Conservation (phyloP, 1,284 basidiomycete species). For the Cryptococcus neoformans region DNA sequence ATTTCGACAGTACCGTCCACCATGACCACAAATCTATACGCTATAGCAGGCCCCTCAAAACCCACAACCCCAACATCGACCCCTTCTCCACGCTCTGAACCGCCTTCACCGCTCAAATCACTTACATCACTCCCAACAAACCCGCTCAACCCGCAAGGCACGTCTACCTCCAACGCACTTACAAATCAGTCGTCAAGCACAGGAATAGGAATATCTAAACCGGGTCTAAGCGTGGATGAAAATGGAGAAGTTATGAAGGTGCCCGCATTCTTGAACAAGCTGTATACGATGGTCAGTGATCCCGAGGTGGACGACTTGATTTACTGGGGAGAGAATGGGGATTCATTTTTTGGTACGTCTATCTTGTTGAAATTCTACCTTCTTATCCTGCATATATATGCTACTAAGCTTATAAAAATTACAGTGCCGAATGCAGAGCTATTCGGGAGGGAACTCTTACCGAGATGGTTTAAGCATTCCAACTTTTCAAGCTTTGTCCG, state of each 20-base stretch:
- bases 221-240: conserved; percentile 43
- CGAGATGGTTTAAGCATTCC: conserved; percentile 93
- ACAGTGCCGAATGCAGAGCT: conserved; percentile 89
- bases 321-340: conserved; percentile 82
- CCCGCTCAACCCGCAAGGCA: not conserved
- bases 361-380: not conserved
- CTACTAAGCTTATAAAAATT: not conserved
- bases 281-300: conserved; percentile 91
- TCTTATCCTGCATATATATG: not conserved
- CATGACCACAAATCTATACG: conserved; percentile 43
- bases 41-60: conserved; percentile 39
- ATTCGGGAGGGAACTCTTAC: conserved; percentile 85
- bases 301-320: conserved; percentile 76
- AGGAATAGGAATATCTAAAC: conserved; percentile 24
- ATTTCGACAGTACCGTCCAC: not conserved
- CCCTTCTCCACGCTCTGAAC: conserved; percentile 6
- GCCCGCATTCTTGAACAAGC: conserved; percentile 87
- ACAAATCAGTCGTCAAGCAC: not conserved
- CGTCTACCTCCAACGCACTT: not conserved
- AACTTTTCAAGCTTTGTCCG: conserved; percentile 94
- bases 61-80: conserved; percentile 15
- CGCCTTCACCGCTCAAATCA: conserved; percentile 12
- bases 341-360: conserved; percentile 79
- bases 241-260: conserved; percentile 51
- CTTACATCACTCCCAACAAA: conserved; percentile 8